Conservation (phyloP, 225 moss, liverwort and hornwort species). For the Lunularia cruciata region DNA sequence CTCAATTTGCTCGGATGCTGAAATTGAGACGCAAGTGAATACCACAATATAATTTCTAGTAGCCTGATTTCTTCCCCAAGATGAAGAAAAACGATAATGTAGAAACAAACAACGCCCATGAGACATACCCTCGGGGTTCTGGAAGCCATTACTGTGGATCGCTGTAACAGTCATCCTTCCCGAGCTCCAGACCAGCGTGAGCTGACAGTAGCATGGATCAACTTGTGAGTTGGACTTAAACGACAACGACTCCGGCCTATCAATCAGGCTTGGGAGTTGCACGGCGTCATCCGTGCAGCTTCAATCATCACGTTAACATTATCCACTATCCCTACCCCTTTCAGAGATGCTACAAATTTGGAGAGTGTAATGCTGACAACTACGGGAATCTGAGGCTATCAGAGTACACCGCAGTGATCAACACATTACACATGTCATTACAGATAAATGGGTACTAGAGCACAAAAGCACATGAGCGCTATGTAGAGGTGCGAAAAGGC, state of each 20-base stretch:
- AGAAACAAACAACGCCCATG: background rate
- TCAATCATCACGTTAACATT: background rate
- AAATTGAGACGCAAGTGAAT: background rate
- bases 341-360: too few relatives aligned
- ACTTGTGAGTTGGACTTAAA: background rate
- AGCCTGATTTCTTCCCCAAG: background rate
- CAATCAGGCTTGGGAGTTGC: background rate
- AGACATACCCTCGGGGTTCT: background rate
- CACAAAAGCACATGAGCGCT: too few relatives aligned
- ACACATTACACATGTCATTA: too few relatives aligned
- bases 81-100: background rate
- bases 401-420: too few relatives aligned
- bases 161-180: conserved; percentile 9
- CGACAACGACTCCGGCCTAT: background rate
- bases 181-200: background rate
- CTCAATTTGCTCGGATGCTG: background rate
- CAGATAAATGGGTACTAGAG: too few relatives aligned
- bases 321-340: too few relatives aligned
- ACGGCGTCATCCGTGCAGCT: background rate
- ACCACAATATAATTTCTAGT: background rate
- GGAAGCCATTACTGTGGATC: background rate
- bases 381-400: too few relatives aligned
- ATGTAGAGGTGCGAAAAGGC: too few relatives aligned
- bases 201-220: too few relatives aligned
- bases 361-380: too few relatives aligned